Conservation (phyloP, 2,329 filamentous ascomycete genomes). For the Trichoderma gracile region DNA sequence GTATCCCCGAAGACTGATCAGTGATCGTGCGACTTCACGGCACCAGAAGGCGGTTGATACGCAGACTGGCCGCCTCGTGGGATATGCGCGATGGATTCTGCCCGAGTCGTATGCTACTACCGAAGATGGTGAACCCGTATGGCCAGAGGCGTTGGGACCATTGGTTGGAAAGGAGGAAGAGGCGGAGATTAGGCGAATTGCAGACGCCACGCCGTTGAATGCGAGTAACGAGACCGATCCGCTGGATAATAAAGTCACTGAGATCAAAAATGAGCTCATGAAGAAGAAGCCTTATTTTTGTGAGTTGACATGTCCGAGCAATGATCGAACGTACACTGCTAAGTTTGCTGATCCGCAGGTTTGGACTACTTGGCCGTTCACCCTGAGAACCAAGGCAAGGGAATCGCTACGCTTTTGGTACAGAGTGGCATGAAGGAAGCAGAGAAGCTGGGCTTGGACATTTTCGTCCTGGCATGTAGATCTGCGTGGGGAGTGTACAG, state of each 20-base stretch:
- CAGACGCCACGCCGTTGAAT: slow-evolving; percentile 26
- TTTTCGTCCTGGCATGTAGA: slow-evolving; percentile 33
- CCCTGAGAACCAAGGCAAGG: slow-evolving; percentile 34
- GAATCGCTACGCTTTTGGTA: slow-evolving; percentile 33
- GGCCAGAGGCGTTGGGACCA: slow-evolving; percentile 22
- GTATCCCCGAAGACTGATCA: slow-evolving; percentile 25
- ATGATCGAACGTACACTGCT: not conserved
- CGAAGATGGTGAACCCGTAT: slow-evolving; percentile 11
- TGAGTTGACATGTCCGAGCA: not conserved
- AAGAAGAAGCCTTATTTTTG: not conserved
- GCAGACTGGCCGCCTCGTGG: slow-evolving; percentile 30
- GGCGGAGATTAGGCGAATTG: slow-evolving; percentile 14
- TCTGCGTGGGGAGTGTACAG: slow-evolving; percentile 31
- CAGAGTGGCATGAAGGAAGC: slow-evolving; percentile 33
- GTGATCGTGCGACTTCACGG: slow-evolving; percentile 27
- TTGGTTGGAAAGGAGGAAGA: slow-evolving; percentile 20
- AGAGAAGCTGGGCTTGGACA: slow-evolving; percentile 31
- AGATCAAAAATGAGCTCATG: not conserved
- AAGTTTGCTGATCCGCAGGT: slow-evolving; percentile 14
- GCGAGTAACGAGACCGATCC: slow-evolving; percentile 21
- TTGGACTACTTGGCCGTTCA: slow-evolving; percentile 37
- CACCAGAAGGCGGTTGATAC: slow-evolving; percentile 32
- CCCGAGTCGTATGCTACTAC: slow-evolving; percentile 25
- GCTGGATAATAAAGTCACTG: not conserved
- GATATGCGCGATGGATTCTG: slow-evolving; percentile 32